These are phyloP conservation scores for Tulasnella sp. DNA, from an alignment of 768 basidiomycete genomes.

Conservation along the genomic window DNA sequence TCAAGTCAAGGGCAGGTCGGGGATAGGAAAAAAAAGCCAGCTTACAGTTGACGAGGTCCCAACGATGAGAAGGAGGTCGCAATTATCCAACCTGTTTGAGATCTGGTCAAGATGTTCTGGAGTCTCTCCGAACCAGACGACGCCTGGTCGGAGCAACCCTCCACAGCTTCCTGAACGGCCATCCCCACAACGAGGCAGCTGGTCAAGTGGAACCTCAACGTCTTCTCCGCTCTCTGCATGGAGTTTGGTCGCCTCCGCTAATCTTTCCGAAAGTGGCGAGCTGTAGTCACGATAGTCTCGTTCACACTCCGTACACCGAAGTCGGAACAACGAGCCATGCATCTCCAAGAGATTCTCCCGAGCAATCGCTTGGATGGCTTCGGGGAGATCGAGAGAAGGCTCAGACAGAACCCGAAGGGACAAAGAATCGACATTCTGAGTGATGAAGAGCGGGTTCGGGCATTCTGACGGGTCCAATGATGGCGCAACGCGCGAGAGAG, in stretches of 20 bases:
- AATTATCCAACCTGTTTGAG: constrained; percentile 49
- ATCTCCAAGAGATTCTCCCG: constrained; percentile 50
- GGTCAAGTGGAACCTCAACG: constrained; percentile 43
- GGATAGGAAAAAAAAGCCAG: background rate
- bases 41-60: constrained; percentile 58
- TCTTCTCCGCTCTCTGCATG: constrained; percentile 39
- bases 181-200: constrained; percentile 50
- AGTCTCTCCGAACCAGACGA: constrained; percentile 63
- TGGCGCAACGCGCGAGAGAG: constrained; percentile 48
- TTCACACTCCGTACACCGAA: constrained; percentile 55
- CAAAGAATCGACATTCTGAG: constrained; percentile 39
- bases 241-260: constrained; percentile 42
- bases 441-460: constrained; percentile 43
- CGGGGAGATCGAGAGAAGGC: background rate
- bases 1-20: background rate
- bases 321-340: constrained; percentile 64
- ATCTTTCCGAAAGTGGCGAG: constrained; percentile 53
- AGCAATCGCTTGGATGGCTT: background rate
- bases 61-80: constrained; percentile 58
- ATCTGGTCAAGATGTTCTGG: constrained; percentile 50
- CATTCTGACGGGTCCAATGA: constrained; percentile 34
- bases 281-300: constrained; percentile 49
- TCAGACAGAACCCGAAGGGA: constrained; percentile 32
- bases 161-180: constrained; percentile 44
- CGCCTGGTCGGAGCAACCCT: constrained; percentile 54